Evolutionary conservation across 2,329 filamentous ascomycete species (phyloP).

Genomic region (Fusarium protoensiforme): DNA sequence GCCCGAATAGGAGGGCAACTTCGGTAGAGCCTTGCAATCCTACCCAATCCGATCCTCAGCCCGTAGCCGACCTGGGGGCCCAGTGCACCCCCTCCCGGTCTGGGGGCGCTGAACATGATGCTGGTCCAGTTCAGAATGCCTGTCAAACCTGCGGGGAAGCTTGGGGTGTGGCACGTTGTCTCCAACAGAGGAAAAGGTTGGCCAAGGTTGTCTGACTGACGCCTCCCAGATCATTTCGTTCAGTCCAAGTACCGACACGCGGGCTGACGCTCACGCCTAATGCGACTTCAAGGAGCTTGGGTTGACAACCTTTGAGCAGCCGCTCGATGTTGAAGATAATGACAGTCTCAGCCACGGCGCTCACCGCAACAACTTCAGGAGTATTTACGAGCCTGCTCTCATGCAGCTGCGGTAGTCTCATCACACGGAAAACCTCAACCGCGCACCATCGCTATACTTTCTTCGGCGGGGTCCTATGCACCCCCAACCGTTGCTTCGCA

Average conservation of each 20-base stretch:
- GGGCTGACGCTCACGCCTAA: background rate
- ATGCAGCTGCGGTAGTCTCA: background rate
- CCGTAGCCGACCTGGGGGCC: constrained; percentile 25
- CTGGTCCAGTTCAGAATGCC: constrained; percentile 15
- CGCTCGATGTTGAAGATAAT: background rate
- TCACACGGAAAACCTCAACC: background rate
- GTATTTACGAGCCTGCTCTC: background rate
- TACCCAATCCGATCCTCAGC: constrained; percentile 23
- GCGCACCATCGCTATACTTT: background rate
- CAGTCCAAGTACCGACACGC: constrained; percentile 7
- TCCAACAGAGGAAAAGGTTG: constrained; percentile 18
- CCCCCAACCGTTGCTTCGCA: constrained; percentile 9
- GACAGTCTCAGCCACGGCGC: background rate
- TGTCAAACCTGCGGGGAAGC: constrained; percentile 42
- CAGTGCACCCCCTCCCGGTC: constrained; percentile 30
- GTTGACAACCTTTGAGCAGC: background rate
- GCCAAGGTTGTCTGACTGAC: constrained; percentile 30
- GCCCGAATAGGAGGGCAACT: constrained; percentile 41
- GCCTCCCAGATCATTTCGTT: constrained; percentile 29
- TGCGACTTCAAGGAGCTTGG: background rate
- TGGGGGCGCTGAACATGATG: constrained; percentile 13
- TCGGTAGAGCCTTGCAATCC: constrained; percentile 24
- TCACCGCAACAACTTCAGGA: background rate
- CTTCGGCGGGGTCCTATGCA: constrained; percentile 24
- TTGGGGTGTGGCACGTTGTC: constrained; percentile 38